Conservation (phyloP, 805 yeast genomes). For the Dipodascopsis uninucleata region DNA sequence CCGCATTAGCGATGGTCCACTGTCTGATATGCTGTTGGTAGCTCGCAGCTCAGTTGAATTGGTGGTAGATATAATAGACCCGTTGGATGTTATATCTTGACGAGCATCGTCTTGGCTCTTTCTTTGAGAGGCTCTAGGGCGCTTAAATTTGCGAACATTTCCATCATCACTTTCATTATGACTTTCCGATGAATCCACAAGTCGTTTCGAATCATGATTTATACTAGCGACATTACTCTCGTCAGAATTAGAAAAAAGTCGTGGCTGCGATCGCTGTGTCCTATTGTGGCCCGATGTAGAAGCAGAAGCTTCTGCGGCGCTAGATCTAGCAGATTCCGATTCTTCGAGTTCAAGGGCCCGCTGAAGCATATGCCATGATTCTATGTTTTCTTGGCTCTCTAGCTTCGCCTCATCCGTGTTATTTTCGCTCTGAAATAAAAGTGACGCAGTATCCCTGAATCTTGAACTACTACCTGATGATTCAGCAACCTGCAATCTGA, state of each 20-base stretch:
- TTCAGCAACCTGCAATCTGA: constrained; percentile 18
- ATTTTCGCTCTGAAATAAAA: constrained; percentile 6
- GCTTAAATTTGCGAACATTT: constrained; percentile 17
- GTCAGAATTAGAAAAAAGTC: constrained; percentile 11
- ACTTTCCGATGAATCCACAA: not conserved
- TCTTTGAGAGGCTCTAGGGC: constrained; percentile 21
- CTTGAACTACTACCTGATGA: constrained; percentile 17
- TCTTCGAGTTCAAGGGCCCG: constrained; percentile 29
- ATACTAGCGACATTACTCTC: constrained; percentile 12
- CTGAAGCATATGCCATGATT: constrained; percentile 36
- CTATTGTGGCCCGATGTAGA: constrained; percentile 6
- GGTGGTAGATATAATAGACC: not conserved
- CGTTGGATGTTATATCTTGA: not conserved
- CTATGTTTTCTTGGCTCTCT: constrained; percentile 30
- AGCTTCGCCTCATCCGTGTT: constrained; percentile 5
- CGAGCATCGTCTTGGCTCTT: no score
- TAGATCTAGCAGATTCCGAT: constrained; percentile 7
- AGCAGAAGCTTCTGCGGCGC: constrained; percentile 19
- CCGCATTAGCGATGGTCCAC: constrained; percentile 18
- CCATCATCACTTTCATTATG: not conserved
- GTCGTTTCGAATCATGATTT: not conserved
- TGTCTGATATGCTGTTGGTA: constrained; percentile 4
- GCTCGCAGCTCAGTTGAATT: not conserved
- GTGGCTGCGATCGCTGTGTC: constrained; percentile 11
- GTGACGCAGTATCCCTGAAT: constrained; percentile 20